Conservation (phyloP, 495 filamentous ascomycete genomes). For the Tuber calosporum region DNA sequence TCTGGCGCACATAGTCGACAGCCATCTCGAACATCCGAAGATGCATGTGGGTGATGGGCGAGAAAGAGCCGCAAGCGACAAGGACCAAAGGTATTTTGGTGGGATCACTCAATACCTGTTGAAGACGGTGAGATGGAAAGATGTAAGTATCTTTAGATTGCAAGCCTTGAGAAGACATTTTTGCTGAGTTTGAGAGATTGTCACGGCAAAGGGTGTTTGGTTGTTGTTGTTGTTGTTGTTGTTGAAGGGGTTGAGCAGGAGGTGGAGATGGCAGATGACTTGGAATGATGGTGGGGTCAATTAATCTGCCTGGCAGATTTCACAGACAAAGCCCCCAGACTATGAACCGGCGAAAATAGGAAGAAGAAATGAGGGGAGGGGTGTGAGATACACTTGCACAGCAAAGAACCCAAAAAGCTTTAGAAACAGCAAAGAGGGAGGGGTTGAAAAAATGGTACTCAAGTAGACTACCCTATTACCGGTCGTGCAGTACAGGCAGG, state of each 20-base stretch:
- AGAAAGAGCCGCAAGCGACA: conserved; percentile 87
- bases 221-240: conserved; percentile 7
- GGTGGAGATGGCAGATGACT: not conserved
- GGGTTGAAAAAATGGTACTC: not conserved
- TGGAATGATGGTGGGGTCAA: conserved; percentile 2
- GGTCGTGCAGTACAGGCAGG: no score
- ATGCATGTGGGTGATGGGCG: conserved; percentile 77
- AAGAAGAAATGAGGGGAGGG: not conserved
- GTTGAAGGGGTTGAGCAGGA: not conserved
- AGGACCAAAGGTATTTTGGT: conserved; percentile 71
- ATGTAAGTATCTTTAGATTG: conserved; percentile 47
- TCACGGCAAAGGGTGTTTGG: not conserved
- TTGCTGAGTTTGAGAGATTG: not conserved
- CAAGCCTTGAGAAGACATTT: conserved; percentile 14
- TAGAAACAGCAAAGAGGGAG: not conserved
- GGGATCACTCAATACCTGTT: conserved; percentile 58
- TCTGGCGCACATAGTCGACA: conserved; percentile 60
- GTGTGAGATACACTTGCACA: not conserved
- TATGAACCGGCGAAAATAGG: not conserved
- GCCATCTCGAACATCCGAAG: conserved; percentile 94
- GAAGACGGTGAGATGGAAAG: conserved; percentile 66
- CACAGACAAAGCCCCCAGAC: not conserved
- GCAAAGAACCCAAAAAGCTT: not conserved
- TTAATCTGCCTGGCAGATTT: not conserved
- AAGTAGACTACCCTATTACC: no score